These are phyloP conservation scores for Ruellia speciosa DNA, from an alignment of 305 asterid species.

Conservation along the genomic window DNA sequence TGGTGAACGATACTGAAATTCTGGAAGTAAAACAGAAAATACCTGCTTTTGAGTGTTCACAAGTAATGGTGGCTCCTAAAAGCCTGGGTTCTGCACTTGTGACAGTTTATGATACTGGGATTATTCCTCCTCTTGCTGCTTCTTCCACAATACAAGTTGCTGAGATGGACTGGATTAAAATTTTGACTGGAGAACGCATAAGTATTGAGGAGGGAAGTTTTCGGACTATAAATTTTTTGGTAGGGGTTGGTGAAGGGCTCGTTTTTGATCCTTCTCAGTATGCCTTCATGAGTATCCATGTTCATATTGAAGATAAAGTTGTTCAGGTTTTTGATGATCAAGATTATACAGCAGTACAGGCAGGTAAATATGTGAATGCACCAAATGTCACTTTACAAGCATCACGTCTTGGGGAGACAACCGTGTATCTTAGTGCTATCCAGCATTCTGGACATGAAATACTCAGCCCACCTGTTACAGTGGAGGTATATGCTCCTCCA, in stretches of 20 bases:
- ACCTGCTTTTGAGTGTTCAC: conserved; percentile 46
- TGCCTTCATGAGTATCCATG: conserved; percentile 50
- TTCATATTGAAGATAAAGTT: conserved; percentile 56
- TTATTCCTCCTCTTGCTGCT: conserved; percentile 66
- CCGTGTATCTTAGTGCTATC: conserved; percentile 58
- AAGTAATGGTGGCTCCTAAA: conserved; percentile 65
- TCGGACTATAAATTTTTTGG: conserved; percentile 41
- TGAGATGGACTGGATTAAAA: conserved; percentile 80
- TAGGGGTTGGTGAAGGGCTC: conserved; percentile 59
- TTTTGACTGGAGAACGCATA: conserved; percentile 51
- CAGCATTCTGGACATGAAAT: conserved; percentile 65
- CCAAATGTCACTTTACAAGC: conserved; percentile 58
- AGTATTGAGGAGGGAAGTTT: conserved; percentile 66
- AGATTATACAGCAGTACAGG: conserved; percentile 26
- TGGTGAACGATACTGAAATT: conserved; percentile 54
- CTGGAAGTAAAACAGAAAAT: conserved; percentile 42
- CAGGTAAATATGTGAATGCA: conserved; percentile 32
- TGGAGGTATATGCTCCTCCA: conserved; percentile 83
- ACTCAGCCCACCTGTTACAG: conserved; percentile 50
- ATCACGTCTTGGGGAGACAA: conserved; percentile 56
- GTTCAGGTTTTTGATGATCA: conserved; percentile 44
- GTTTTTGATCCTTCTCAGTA: conserved; percentile 68
- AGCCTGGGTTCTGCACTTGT: conserved; percentile 65
- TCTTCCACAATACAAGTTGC: conserved; percentile 69
- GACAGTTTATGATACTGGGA: conserved; percentile 67